These are phyloP conservation scores for Aspergillus avenaceus DNA, from an alignment of 495 filamentous ascomycete genomes.

Conservation along the genomic window DNA sequence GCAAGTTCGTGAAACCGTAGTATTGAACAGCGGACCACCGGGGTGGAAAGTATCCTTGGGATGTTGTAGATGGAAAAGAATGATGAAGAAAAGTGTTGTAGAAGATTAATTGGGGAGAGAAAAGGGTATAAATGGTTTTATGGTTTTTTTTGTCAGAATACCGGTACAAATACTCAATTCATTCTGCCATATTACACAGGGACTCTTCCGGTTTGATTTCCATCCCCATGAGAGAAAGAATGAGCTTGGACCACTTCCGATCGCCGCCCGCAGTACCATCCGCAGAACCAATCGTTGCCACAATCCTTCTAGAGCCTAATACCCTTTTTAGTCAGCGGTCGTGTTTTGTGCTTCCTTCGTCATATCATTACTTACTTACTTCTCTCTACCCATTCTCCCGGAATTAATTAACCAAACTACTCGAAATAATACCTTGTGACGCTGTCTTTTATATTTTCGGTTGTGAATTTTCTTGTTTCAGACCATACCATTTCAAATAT, in stretches of 20 bases:
- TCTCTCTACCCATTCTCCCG: no score
- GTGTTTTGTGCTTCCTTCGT: not conserved
- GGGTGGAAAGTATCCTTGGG: not conserved
- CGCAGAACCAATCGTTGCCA: not conserved
- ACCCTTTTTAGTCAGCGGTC: not conserved
- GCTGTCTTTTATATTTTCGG: no score
- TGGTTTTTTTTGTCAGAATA: no score
- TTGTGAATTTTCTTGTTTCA: no score
- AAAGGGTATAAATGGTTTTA: no score
- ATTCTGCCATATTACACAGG: not conserved
- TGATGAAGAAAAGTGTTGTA: not conserved
- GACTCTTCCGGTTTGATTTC: not conserved
- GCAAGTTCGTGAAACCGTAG: not conserved
- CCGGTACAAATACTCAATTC: no score
- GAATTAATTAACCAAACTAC: no score
- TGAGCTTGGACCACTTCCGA: not conserved
- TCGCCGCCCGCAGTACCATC: not conserved
- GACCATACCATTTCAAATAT: no score
- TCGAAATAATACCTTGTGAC: no score
- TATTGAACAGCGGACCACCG: not conserved
- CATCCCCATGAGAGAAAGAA: not conserved
- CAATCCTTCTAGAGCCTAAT: not conserved
- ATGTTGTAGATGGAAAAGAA: not conserved
- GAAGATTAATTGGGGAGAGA: not conserved
- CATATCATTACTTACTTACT: not conserved